Evolutionary conservation across 495 filamentous ascomycete species (phyloP), one percentile per base, ranked within the genome.

Genomic region (Copromyces sp.): DNA sequence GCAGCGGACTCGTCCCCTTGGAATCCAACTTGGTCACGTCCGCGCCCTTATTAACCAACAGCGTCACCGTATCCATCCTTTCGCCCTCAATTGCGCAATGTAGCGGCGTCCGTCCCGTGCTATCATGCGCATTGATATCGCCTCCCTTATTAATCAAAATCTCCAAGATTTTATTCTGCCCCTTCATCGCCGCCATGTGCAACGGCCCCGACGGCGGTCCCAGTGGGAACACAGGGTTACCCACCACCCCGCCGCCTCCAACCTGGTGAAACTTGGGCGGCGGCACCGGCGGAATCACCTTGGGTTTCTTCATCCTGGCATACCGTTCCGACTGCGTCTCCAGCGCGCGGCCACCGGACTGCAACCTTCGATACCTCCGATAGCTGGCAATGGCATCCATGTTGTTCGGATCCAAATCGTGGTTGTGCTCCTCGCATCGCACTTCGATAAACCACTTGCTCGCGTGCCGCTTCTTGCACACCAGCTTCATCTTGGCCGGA

Each of bases 131-230:
- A 35, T 79, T 75, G 53, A 81, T 73, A 20, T 78, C 75, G 0
- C 76, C 80, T 11, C 81, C 80, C 24, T 77, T 79, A 59, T 78
- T 73, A 9, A 82, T 72, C 24, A 83, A 39, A 9, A 79, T 78
- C 20, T 74, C 76, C 20, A 83, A 70, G 20, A 83, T 83, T 41
- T 75, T 77, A 14, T 35, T 11, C 73, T 79, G 77, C 11, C 78
- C 78, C 69, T 75, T 76, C 11, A 77, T 61, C 0, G 78, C 78
- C 6, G 78, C 77, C 72, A 76, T 76, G n/a, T 80, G 78, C 17
- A 80, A 39, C 16, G 77, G 78, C 8, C 73, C 70, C 9, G 77
- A 77, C 39, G 70, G 70, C 12, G 77, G 74, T 8, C 42, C 61
- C 5, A 53, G 69, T n/a, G 39, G 72, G 4, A 39, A 69, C 38